A percentile compares a stretch with the other conserved stretches of the same genome.
Evolutionary conservation across 805 yeast genomes (phyloP).

Genomic region (Teunomyces gatunensis): DNA sequence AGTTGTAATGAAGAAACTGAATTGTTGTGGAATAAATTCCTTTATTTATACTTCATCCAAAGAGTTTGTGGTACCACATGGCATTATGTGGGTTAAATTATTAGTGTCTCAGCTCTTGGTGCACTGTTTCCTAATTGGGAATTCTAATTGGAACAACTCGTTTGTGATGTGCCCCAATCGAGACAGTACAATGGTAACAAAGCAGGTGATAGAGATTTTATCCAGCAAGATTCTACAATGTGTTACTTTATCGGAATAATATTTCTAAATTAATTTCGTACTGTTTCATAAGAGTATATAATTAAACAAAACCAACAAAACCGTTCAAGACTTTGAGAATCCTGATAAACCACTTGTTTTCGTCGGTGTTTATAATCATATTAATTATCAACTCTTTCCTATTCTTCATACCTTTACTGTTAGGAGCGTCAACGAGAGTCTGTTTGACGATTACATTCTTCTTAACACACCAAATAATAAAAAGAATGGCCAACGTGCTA

Average conservation of each 20-base stretch:
- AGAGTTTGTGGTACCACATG: no score
- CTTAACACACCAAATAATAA: conserved; percentile 42
- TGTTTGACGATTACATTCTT: conserved; percentile 37
- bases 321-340: conserved; percentile 35
- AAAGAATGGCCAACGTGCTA: conserved; percentile 35
- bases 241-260: no score
- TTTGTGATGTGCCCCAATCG: not conserved
- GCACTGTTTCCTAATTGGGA: not conserved
- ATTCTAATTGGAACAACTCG: not conserved
- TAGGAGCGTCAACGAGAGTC: conserved; percentile 37
- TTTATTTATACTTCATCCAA: not conserved
- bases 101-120: not conserved
- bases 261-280: not conserved
- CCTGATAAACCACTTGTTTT: conserved; percentile 44
- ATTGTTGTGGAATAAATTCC: not conserved
- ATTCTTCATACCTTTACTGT: conserved; percentile 14
- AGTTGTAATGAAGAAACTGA: not conserved
- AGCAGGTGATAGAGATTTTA: no score
- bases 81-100: no score
- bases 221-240: no score
- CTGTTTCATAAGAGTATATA: not conserved
- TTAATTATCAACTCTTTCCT: conserved; percentile 40
- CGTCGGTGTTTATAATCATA: conserved; percentile 41
- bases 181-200: not conserved
- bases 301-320: conserved; percentile 37